phyloP scores from a whole-genome alignment of 192 early-diverging fungal species.

The Coemansia sp. region DNA sequence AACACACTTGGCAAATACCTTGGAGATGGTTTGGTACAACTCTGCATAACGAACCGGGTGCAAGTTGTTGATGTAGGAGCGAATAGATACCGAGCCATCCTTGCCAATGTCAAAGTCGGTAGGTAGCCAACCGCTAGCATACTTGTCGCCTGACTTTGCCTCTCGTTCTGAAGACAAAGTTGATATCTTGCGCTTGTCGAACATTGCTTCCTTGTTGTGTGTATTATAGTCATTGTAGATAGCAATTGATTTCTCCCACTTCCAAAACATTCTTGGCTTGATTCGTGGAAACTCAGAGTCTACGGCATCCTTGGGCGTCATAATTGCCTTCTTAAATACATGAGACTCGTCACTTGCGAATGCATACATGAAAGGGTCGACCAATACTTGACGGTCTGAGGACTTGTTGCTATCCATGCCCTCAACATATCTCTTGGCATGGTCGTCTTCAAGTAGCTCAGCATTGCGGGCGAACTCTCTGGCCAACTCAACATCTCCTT shows the following conservation, averaged over 20 bases:
- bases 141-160: background rate
- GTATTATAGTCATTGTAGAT: background rate
- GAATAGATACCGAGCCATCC: background rate
- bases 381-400: background rate
- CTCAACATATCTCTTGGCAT: background rate
- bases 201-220: background rate
- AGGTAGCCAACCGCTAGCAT: background rate
- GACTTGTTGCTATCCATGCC: background rate
- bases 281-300: background rate
- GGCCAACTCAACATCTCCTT: background rate
- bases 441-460: constrained; percentile 5
- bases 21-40: background rate
- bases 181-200: background rate
- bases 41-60: background rate
- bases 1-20: constrained; percentile 3
- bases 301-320: background rate
- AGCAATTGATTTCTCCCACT: background rate
- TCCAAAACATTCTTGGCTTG: background rate
- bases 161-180: background rate
- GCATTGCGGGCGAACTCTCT: background rate
- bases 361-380: constrained; percentile 7
- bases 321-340: background rate
- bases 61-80: constrained; percentile 12
- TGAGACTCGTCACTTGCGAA: background rate
- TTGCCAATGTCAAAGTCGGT: background rate